phyloP scores from a whole-genome alignment of 1,139 yeast species.

The Kodamaea anthophila region DNA sequence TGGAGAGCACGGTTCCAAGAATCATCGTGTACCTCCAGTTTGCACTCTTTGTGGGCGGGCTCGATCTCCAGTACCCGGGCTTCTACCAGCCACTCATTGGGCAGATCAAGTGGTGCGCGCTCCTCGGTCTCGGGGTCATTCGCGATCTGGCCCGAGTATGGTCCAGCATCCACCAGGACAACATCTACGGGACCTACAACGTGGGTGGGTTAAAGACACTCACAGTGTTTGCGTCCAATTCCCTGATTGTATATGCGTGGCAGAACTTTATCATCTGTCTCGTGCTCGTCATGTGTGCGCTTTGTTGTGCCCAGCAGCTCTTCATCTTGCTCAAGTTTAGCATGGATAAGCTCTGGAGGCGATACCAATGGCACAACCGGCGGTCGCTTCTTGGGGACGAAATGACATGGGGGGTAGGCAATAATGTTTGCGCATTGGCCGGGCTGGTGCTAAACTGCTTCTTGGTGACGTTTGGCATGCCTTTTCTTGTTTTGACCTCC shows the following conservation, averaged over 20 bases:
- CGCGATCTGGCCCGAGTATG: not conserved
- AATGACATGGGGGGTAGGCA: constrained; percentile 13
- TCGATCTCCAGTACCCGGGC: constrained; percentile 58
- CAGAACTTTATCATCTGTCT: constrained; percentile 34
- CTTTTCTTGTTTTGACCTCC: constrained; percentile 39
- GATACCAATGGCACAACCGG: constrained; percentile 3
- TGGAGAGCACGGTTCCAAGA: constrained; percentile 51
- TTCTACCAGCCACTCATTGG: constrained; percentile 53
- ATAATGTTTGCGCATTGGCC: constrained; percentile 21
- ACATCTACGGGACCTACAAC: constrained; percentile 30
- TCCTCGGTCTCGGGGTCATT: constrained; percentile 26
- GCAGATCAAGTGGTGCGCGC: constrained; percentile 31
- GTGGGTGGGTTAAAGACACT: constrained; percentile 29
- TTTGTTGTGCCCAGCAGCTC: constrained; percentile 17
- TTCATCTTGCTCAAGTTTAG: constrained; percentile 16
- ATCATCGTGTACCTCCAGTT: constrained; percentile 51
- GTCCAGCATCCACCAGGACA: constrained; percentile 15
- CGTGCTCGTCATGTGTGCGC: constrained; percentile 23
- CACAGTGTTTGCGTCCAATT: constrained; percentile 22
- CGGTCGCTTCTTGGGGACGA: constrained; percentile 8
- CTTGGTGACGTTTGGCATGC: constrained; percentile 35
- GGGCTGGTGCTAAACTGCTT: constrained; percentile 33
- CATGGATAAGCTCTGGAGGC: constrained; percentile 11
- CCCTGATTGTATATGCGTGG: constrained; percentile 31
- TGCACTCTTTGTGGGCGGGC: constrained; percentile 50